Evolutionary conservation across 495 filamentous ascomycete genomes (phyloP), one percentile per base, ranked within the genome.

Genomic region (Amorphotheca resinae): DNA sequence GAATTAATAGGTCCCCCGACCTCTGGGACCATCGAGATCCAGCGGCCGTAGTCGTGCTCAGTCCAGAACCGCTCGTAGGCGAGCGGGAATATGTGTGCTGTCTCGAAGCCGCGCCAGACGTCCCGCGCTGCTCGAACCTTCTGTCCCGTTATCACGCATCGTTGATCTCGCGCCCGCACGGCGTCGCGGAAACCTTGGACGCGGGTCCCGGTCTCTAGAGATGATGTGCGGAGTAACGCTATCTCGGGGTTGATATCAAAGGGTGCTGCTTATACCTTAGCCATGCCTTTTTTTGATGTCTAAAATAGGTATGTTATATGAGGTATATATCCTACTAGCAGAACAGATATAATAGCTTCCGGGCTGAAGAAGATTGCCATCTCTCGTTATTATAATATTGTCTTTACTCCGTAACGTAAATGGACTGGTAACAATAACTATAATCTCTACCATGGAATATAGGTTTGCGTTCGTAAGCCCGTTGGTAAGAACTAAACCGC

Each of bases 31-130:
- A n/a, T n/a, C n/a, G n/a, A n/a, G 28, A 65, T 61, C 57, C 48
- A 64, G 30, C 50, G 43, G 35, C 43, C 23, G 43, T 51, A 63
- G 51, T 52, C 45, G 28, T 52, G 5, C 15, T 47, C 6, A 25
- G 17, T 49, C 60, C 58, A 66, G 32, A 54, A 39, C 4, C 25
- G 31, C 44, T 63, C 53, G 35, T 58, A 49, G n/a, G 52, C n/a
- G 22, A 65, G 50, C 26, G 60, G 63, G 45, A 67, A 63, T 14
- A 65, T 56, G 43, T 63, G 54, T 17, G 54, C 58, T 32, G 55
- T 54, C 18, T 65, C 47, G 31, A 64, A 67, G 22, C 47, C 47
- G 5, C 6, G 18, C 45, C 50, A 59, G 26, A 23, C 26, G 39
- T 38, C 48, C 33, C 26, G 6, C 22, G 46, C 22, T 40, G 38